These are phyloP conservation scores for Mitragyna speciosa DNA, from an alignment of 257 asterid species.

Conservation along the genomic window DNA sequence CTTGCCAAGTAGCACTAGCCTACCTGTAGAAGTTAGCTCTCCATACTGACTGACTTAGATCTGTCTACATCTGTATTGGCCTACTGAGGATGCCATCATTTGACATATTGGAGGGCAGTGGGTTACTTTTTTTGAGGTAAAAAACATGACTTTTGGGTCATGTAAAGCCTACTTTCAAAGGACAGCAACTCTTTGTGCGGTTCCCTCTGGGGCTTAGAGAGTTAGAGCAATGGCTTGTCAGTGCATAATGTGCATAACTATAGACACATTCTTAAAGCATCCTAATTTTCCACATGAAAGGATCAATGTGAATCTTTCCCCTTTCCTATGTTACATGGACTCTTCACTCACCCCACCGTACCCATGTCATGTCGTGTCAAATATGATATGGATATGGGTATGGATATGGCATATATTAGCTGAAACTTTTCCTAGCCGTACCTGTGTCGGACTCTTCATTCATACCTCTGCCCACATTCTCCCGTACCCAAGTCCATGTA, in stretches of 20 bases:
- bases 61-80: background rate
- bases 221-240: conserved; percentile 2
- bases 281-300: background rate
- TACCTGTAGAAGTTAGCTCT: background rate
- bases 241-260: background rate
- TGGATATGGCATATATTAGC: no score
- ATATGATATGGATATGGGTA: no score
- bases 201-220: background rate
- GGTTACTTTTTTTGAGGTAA: background rate
- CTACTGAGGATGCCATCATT: background rate
- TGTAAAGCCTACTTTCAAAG: background rate
- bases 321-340: no score
- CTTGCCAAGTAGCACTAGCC: background rate
- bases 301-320: background rate
- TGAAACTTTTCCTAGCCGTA: no score
- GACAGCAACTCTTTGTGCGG: background rate
- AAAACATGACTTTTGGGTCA: background rate
- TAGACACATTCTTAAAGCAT: background rate
- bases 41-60: background rate
- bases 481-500: no score
- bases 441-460: no score
- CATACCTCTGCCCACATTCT: no score
- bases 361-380: no score
- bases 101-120: background rate
- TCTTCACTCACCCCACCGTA: no score